Base-by-base conservation (phyloP, 768 basidiomycete genomes). In the Mycena capillaripes region DNA sequence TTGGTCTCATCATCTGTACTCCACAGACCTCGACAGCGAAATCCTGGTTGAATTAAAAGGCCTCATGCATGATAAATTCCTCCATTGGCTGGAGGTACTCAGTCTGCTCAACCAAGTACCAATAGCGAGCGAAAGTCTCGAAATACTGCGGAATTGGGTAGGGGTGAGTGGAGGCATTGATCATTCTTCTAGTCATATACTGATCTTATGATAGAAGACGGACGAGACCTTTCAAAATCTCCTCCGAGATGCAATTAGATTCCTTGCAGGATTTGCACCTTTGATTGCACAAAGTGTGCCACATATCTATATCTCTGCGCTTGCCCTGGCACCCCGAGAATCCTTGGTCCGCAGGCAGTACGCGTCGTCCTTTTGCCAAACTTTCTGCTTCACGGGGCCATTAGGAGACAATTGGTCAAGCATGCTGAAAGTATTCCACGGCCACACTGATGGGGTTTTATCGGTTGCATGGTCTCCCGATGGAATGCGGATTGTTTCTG, bases 231-330 rank as follows among this genome's bases (percentile, higher is more conserved):
- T 58, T 25, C 27, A 4, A 4, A 40, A 40, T 25, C 23, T 38
- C 14, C 9, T 58, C 25, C 57, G 25, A 4, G 57, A 58, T 58
- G 3, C 57, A 10, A 1, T 38, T 10, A 9, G 36, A n/a, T 38
- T 58, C 25, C 4, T 58, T 11, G 34, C 21, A 23, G n/a, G 3
- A 6, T 58, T 58, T 58, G 21, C 57, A 11, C 57, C 57, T 23
- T 3, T 38, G 11, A 58, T 58, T 38, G 57, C 57, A 58, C n/a
- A 58, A 58, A 58, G 57, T 40, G 57, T 16, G 9, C 57, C 36
- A 12, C 57, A 58, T 16, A 58, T 58, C 23, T 58, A 58, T 40
- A 38, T 58, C 7, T 58, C 57, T 2, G 57, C 36, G 5, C 3
- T 58, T 14, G 36, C 57, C 10, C 40, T 38, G n/a, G 6, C 57